phyloP scores from a whole-genome alignment of 2,329 filamentous ascomycete species.

The Curvularia spicifera region DNA sequence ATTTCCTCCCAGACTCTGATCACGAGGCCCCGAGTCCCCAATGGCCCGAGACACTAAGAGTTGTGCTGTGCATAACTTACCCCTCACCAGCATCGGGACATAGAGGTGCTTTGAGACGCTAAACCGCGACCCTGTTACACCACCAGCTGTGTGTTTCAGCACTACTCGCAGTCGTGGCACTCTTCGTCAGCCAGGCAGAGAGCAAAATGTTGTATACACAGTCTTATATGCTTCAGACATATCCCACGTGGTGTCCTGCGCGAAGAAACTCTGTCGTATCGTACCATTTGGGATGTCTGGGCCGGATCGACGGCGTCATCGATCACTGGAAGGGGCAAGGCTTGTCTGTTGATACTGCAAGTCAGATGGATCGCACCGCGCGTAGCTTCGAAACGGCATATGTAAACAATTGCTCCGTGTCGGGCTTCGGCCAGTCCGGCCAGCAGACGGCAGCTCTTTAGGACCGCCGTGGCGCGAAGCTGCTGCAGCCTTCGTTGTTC shows the following conservation, averaged over 20 bases:
- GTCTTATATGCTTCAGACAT: not conserved
- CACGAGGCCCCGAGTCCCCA: not conserved
- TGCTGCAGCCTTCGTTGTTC: slow-evolving; percentile 7
- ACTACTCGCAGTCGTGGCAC: not conserved
- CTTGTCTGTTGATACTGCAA: slow-evolving; percentile 38
- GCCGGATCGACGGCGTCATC: slow-evolving; percentile 42
- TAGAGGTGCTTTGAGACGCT: slow-evolving; percentile 10
- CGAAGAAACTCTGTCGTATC: not conserved
- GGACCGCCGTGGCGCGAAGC: slow-evolving; percentile 5
- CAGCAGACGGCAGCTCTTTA: not conserved
- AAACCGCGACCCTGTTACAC: slow-evolving; percentile 11
- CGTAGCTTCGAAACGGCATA: slow-evolving; percentile 28
- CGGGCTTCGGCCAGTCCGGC: slow-evolving; percentile 23
- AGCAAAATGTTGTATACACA: not conserved
- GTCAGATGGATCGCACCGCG: slow-evolving; percentile 37
- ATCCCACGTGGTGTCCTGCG: not conserved
- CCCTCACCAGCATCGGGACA: slow-evolving; percentile 6
- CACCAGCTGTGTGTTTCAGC: not conserved
- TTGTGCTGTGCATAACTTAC: slow-evolving; percentile 17
- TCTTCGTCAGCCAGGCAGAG: not conserved
- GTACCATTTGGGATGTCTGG: slow-evolving; percentile 7
- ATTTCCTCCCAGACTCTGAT: slow-evolving; percentile 1
- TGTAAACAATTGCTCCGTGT: slow-evolving; percentile 25
- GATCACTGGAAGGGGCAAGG: slow-evolving; percentile 46
- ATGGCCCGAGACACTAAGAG: slow-evolving; percentile 8